phyloP scores from a whole-genome alignment of 305 asterid species.

The Caryopteris hybrid region DNA sequence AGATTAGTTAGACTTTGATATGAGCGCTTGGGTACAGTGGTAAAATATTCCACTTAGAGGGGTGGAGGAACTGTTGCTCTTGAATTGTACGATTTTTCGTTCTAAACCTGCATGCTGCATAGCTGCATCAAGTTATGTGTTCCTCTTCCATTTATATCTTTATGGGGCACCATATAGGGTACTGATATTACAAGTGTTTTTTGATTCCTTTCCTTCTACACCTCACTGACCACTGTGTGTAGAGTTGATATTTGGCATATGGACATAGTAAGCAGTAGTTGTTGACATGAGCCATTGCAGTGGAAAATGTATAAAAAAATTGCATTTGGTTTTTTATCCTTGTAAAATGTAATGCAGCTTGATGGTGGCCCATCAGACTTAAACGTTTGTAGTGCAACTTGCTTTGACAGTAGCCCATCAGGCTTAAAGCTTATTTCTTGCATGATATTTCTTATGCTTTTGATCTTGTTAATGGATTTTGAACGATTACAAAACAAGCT shows the following conservation, averaged over 20 bases:
- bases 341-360: too few relatives aligned
- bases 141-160: too few relatives aligned
- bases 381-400: background rate
- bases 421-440: background rate
- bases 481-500: background rate
- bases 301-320: background rate
- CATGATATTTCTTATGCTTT: background rate
- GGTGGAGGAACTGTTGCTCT: background rate
- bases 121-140: background rate
- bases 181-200: background rate
- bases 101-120: background rate
- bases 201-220: background rate
- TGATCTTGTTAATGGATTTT: too few relatives aligned
- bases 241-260: background rate
- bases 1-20: background rate
- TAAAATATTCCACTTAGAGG: background rate
- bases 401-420: background rate
- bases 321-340: constrained; percentile 9
- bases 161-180: background rate
- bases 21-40: background rate
- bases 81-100: background rate
- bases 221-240: background rate
- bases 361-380: too few relatives aligned
- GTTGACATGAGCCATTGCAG: background rate
- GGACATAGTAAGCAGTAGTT: background rate